Percentiles rank a stretch among this genome's conserved stretches.
These are phyloP conservation scores for Penicillium malachiteum DNA, from an alignment of 495 filamentous ascomycete species.

Conservation along the genomic window DNA sequence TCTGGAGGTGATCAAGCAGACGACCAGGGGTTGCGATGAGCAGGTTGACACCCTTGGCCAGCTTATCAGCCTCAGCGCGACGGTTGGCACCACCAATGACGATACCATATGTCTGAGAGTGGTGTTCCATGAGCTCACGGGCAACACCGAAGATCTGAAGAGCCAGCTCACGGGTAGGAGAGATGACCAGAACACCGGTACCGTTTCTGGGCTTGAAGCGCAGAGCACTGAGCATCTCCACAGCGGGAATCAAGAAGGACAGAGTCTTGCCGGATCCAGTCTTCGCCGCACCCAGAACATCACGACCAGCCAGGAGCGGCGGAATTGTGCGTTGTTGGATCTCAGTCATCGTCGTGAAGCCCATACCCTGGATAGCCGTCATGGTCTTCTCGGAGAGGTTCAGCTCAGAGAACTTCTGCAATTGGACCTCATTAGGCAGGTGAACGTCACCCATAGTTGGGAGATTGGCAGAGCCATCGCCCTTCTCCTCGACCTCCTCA, in stretches of 20 bases:
- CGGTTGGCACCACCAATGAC: conserved; percentile 95
- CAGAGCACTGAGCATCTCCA: conserved; percentile 90
- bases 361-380: conserved; percentile 86
- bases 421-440: conserved; percentile 55
- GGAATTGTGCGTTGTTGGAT: conserved; percentile 90
- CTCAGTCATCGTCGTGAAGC: conserved; percentile 92
- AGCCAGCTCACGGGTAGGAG: conserved; percentile 72
- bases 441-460: conserved; percentile 51
- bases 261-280: conserved; percentile 96
- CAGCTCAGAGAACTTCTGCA: conserved; percentile 72
- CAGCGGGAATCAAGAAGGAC: conserved; percentile 88
- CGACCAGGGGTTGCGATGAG: conserved; percentile 92
- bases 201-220: conserved; percentile 82
- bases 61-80: conserved; percentile 88
- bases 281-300: conserved; percentile 95
- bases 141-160: conserved; percentile 97
- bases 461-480: conserved; percentile 39
- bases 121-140: conserved; percentile 80
- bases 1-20: conserved; percentile 91
- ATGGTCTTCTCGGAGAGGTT: conserved; percentile 84
- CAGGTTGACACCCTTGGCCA: conserved; percentile 90
- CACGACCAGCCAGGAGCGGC: conserved; percentile 81
- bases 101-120: conserved; percentile 93
- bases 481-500: conserved; percentile 25
- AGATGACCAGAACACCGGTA: conserved; percentile 81